Base-by-base conservation (phyloP, 192 early-diverging fungal species). In the Fimicolochytrium jonesii region DNA sequence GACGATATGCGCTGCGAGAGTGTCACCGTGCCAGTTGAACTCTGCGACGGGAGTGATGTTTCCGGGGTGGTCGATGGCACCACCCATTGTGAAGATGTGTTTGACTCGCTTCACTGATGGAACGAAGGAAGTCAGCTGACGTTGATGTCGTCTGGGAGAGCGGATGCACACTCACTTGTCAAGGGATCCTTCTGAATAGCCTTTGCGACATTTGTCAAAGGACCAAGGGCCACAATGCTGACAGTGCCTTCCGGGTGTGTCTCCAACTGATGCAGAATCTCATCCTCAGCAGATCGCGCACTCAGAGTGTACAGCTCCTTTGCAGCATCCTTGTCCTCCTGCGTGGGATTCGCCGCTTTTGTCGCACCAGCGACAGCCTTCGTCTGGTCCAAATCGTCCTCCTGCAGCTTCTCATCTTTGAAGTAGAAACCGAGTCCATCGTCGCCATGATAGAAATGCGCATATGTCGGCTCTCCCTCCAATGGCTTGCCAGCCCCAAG, bases 11-110 rank as follows among this genome's bases (percentile, higher is more conserved):
- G 62, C 62, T 11, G 62, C 62, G 15, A 64, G 47, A 25, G 39
- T 23, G 42, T 64, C 60, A n/a, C 51, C 62, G 33, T 55, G 55
- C 62, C 62, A 64, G 62, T 64, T 64, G 62, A 64, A 64, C 37
- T 64, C 62, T 5, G 62, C 35, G 41, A 64, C 41, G 18, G 62
- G 62, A 20, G 62, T 64, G 35, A 64, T 56, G 50, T 64, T 64
- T 7, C 62, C 62, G 6, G 62, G 62, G 13, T 35, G 30, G n/a
- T 64, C 44, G 47, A 64, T 64, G 62, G 62, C 62, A 29, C 62
- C 62, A 18, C 62, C 62, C 62, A 64, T 64, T 20, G 51, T 45
- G 52, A 46, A 53, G 52, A 64, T 55, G 9, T 36, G 35, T 42
- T 53, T 64, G 32, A 55, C 62, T 31, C 42, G 4, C 26, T 36